Base-by-base conservation (phyloP, 192 early-diverging fungal species). In the Entomortierella parvispora region DNA sequence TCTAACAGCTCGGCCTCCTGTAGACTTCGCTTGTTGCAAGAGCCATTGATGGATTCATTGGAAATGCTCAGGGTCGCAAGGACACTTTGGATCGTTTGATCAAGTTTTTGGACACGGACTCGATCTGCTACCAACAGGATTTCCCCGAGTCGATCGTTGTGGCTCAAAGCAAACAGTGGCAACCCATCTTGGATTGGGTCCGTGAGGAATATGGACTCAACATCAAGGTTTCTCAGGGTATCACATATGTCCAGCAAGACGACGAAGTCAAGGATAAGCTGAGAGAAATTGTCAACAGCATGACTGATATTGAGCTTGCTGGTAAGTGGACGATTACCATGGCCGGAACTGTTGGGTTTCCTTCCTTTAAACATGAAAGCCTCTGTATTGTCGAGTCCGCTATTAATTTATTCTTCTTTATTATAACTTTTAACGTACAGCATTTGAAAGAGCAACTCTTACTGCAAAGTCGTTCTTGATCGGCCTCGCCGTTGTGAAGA, bases 381-480 rank as follows among this genome's bases (percentile, higher is more conserved):
- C n/a, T n/a, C n/a, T n/a, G n/a, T n/a, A n/a, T n/a, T n/a, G n/a
- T n/a, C n/a, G n/a, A n/a, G n/a, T n/a, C n/a, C n/a, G n/a, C n/a
- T n/a, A n/a, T n/a, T n/a, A n/a, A n/a, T n/a, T n/a, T n/a, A n/a
- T n/a, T n/a, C n/a, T n/a, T n/a, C n/a, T n/a, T n/a, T n/a, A n/a
- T n/a, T n/a, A n/a, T n/a, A n/a, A n/a, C n/a, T n/a, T n/a, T n/a
- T n/a, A 34, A 57, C 23, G 7, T 54, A n/a, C 59, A 87, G 96
- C 93, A 1, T 95, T 99, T 68, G 97, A 99, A 68, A 87, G 89
- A 60, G 92, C 92, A 1, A 91, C 92, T 0, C 83, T 97, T 87
- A 84, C 82, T 14, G 86, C 92, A 62, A 99, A 97, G 82, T 95
- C 93, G 29, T 96, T 96, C 81, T 81, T 99, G 52, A 92, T 97